Evolutionary conservation across 2,329 filamentous ascomycete species (phyloP), one percentile per base, ranked within the genome.

Genomic region (Thelonectria olida): DNA sequence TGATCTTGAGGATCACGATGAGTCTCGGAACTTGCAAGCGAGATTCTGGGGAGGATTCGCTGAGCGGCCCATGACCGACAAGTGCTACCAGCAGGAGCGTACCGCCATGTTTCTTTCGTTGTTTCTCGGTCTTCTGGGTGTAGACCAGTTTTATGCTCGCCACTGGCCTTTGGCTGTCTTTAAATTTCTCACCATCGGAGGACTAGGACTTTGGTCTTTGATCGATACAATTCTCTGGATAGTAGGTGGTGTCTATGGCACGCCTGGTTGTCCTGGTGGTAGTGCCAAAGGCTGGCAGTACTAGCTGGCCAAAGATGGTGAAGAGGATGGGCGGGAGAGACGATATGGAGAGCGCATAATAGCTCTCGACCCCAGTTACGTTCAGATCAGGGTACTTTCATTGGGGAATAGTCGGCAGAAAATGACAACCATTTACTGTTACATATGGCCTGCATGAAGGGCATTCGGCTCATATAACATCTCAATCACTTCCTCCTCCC

Each of bases 161-260:
- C 67, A 65, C 27, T 67, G 65, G 65, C 41, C 52, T 0, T 34
- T 68, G 2, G 65, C 65, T 4, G 22, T 61, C 20, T 66, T 68
- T 31, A 70, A 70, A 12, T 38, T 68, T 10, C 12, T 70, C 7
- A 70, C 67, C 2, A 2, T 69, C 5, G 65, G 67, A 2, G 67
- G 67, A 0, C 9, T 59, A 2, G 67, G 67, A 1, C 17, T 62
- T 19, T 69, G 67, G 67, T 54, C 48, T 8, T 22, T 65, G 0
- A 12, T 70, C n/a, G 67, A 67, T 39, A 51, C 62, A 34, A 54
- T 70, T 49, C 59, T 70, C 22, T 70, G 68, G 68, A 69, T 64
- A n/a, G 61, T 68, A 0, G 68, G 67, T 1, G 68, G 64, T 15
- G 56, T 70, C 2, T 70, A 70, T 47, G 58, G 62, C 6, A 70